Percentiles rank a stretch among this genome's conserved stretches.
Conservation (phyloP, 1,139 yeast species). For the Nadsonia commutata region DNA sequence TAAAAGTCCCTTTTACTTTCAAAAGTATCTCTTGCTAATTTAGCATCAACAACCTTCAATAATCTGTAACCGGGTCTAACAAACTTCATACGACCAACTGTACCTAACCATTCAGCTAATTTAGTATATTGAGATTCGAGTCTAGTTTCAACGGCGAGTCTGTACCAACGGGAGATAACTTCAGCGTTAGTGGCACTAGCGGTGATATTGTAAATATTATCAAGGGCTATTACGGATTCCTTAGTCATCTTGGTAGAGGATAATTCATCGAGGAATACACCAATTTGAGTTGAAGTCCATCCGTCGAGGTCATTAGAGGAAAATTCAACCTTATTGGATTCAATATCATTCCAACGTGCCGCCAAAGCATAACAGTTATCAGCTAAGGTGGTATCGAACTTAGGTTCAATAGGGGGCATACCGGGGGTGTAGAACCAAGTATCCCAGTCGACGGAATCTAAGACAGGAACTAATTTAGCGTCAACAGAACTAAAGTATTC, state of each 20-base stretch:
- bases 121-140: constrained; percentile 30
- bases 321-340: constrained; percentile 19
- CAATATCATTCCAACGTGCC: constrained; percentile 37
- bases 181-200: constrained; percentile 53
- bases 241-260: constrained; percentile 4
- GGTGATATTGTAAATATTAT: constrained; percentile 32
- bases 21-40: constrained; percentile 54
- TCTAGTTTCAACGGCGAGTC: constrained; percentile 33
- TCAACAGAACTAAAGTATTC: constrained; percentile 28
- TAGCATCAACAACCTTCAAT: constrained; percentile 47
- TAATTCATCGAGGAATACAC: constrained; percentile 55
- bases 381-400: constrained; percentile 64
- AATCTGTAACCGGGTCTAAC: constrained; percentile 74
- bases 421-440: constrained; percentile 73
- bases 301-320: constrained; percentile 31
- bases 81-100: constrained; percentile 90
- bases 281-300: constrained; percentile 63
- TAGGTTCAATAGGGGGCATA: constrained; percentile 66
- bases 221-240: constrained; percentile 27
- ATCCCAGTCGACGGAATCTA: constrained; percentile 71
- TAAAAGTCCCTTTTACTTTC: constrained; percentile 40
- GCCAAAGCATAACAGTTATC: constrained; percentile 59
- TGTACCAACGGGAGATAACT: constrained; percentile 64
- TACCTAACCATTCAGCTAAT: constrained; percentile 72
- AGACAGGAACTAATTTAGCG: constrained; percentile 23